phyloP scores from a whole-genome alignment of 2,329 filamentous ascomycete species.

The Claviceps maximensis region DNA sequence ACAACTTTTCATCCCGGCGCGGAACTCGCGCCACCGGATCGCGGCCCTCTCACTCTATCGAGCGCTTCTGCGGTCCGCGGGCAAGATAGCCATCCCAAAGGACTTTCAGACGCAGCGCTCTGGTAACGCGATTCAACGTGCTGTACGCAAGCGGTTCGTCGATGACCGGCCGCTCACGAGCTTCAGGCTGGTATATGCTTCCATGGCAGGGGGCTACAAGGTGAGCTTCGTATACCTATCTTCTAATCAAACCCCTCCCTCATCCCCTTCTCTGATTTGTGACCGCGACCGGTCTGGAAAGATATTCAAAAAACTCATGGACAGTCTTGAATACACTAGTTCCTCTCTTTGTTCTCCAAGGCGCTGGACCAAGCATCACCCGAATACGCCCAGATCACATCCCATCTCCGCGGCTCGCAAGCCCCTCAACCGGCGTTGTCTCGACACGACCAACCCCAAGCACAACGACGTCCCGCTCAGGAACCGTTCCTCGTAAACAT shows the following conservation, averaged over 20 bases:
- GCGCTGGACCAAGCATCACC: constrained; percentile 23
- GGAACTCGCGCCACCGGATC: constrained; percentile 37
- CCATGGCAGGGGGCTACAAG: constrained; percentile 57
- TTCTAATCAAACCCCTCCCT: background rate
- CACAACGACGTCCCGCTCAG: constrained; percentile 6
- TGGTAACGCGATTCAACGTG: constrained; percentile 21
- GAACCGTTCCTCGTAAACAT: constrained; percentile 22
- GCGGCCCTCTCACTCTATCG: constrained; percentile 59
- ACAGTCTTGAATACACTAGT: constrained; percentile 11
- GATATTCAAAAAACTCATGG: background rate
- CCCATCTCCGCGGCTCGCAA: constrained; percentile 24
- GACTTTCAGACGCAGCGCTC: constrained; percentile 15
- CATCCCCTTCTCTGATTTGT: background rate
- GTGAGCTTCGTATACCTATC: constrained; percentile 21
- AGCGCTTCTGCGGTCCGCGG: constrained; percentile 49
- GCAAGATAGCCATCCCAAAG: constrained; percentile 37
- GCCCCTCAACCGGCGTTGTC: constrained; percentile 8
- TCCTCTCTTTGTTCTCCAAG: constrained; percentile 27
- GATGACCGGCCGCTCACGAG: constrained; percentile 46
- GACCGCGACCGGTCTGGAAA: background rate
- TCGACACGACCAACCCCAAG: constrained; percentile 8
- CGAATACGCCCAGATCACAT: constrained; percentile 28
- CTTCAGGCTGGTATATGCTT: constrained; percentile 43
- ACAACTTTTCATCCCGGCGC: constrained; percentile 30
- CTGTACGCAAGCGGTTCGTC: constrained; percentile 50